Percentiles rank a stretch among this genome's conserved stretches.
Evolutionary conservation across 78 protist species (phyloP).

Genomic region (Protostelium mycophagum): DNA sequence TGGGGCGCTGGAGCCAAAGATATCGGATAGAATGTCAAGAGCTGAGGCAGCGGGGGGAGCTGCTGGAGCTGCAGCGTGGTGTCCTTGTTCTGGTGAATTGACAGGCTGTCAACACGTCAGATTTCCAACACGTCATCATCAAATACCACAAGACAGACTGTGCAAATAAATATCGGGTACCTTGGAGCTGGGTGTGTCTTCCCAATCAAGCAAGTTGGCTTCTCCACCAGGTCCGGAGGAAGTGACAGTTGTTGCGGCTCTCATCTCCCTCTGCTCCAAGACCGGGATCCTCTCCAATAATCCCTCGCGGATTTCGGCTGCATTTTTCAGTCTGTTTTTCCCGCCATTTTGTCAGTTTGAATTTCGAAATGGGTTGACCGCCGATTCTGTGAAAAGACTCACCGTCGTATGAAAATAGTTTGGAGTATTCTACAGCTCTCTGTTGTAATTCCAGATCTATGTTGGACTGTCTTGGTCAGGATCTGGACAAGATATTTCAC

Average conservation of each 20-base stretch:
- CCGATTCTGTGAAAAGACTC: slow-evolving; percentile 7
- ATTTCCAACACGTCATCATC: too few relatives aligned
- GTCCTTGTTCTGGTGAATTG: too few relatives aligned
- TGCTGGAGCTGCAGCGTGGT: not conserved
- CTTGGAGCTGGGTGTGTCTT: not conserved
- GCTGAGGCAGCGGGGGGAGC: not conserved
- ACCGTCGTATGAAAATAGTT: slow-evolving; percentile 39
- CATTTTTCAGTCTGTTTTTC: not conserved
- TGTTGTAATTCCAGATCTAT: slow-evolving; percentile 87
- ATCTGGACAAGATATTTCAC: too few relatives aligned
- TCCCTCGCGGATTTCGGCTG: not conserved
- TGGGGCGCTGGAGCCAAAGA: too few relatives aligned
- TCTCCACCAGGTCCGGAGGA: not conserved
- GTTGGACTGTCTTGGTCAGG: too few relatives aligned
- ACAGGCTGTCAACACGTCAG: too few relatives aligned
- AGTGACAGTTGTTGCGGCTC: not conserved
- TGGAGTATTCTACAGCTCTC: slow-evolving; percentile 83
- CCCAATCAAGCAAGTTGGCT: not conserved
- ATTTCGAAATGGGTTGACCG: not conserved
- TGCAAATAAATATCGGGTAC: not conserved
- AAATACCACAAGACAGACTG: too few relatives aligned
- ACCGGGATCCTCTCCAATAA: not conserved
- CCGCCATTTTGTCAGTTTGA: not conserved
- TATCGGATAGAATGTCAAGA: not conserved
- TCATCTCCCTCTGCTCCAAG: not conserved